Evolutionary conservation across 208 protist genomes (phyloP).

Genomic region (Wallacemonas rigidus): DNA sequence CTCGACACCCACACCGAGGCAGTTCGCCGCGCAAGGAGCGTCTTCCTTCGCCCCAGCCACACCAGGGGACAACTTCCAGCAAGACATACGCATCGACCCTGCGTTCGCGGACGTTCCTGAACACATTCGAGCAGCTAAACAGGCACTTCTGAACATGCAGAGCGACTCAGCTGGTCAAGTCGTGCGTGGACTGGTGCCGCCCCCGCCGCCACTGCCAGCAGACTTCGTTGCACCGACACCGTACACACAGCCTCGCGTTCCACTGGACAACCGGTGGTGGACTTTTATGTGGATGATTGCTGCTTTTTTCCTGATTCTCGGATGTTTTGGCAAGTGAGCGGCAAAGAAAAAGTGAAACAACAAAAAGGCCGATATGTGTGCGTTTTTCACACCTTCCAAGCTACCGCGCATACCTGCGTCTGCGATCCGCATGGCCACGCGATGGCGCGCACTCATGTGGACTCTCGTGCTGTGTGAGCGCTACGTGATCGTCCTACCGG

Average conservation of each 20-base stretch:
- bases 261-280: slow-evolving; percentile 49
- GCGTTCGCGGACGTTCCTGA: slow-evolving; percentile 43
- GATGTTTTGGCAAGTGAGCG: slow-evolving; percentile 39
- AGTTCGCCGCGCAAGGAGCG: neutral
- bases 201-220: slow-evolving; percentile 44
- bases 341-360: neutral
- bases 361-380: neutral
- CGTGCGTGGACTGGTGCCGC: slow-evolving; percentile 53
- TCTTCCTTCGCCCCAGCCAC: slow-evolving; percentile 8
- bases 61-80: slow-evolving; percentile 30
- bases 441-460: no score
- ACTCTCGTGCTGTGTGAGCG: no score
- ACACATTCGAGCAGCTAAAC: slow-evolving; percentile 44
- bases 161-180: slow-evolving; percentile 60
- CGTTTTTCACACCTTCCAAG: slow-evolving; percentile 1
- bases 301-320: slow-evolving; percentile 34
- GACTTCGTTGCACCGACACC: slow-evolving; percentile 22
- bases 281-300: slow-evolving; percentile 43
- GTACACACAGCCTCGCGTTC: slow-evolving; percentile 36
- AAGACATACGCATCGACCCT: slow-evolving; percentile 49
- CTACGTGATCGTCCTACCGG: no score
- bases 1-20: no score
- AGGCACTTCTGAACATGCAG: slow-evolving; percentile 52
- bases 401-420: slow-evolving; percentile 2
- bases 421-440: no score